Conservation (phyloP, 768 basidiomycete genomes). For the Mycena haematopus region DNA sequence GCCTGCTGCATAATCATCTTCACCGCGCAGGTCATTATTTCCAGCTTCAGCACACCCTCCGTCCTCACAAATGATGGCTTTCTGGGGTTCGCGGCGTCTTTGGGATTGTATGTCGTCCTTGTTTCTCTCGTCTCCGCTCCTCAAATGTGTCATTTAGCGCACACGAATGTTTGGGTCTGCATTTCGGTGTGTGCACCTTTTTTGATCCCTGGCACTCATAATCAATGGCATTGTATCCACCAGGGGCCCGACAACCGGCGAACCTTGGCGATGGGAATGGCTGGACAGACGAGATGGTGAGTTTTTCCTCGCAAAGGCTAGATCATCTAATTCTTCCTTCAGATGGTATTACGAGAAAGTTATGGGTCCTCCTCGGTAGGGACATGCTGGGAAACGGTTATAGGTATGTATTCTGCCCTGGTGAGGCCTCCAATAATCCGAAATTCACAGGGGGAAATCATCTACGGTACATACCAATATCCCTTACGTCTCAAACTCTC, state of each 20-base stretch:
- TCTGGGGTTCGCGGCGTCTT: constrained; percentile 4
- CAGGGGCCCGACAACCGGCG: constrained; percentile 17
- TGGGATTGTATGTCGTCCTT: constrained; percentile 8
- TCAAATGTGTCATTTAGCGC: background rate
- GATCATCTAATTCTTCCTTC: background rate
- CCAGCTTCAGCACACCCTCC: constrained; percentile 11
- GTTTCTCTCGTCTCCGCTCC: background rate
- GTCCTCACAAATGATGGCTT: constrained; percentile 13
- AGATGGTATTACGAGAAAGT: constrained; percentile 15
- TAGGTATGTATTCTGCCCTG: background rate
- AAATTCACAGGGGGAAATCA: constrained; percentile 15
- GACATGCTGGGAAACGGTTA: constrained; percentile 17
- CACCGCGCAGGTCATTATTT: constrained; percentile 16
- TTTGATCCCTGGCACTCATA: no score
- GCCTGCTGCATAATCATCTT: no score
- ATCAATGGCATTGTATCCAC: no score
- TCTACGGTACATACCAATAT: constrained; percentile 1
- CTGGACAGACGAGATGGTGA: constrained; percentile 14
- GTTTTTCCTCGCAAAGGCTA: background rate
- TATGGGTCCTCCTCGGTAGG: background rate
- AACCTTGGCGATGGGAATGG: constrained; percentile 21
- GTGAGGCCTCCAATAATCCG: background rate
- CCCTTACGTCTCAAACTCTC: no score
- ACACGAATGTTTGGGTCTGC: constrained; percentile 12
- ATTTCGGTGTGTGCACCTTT: background rate